Evolutionary conservation across 2,329 filamentous ascomycete species (phyloP), one percentile per base, ranked within the genome.

Genomic region (Beauveria rudraprayagi): DNA sequence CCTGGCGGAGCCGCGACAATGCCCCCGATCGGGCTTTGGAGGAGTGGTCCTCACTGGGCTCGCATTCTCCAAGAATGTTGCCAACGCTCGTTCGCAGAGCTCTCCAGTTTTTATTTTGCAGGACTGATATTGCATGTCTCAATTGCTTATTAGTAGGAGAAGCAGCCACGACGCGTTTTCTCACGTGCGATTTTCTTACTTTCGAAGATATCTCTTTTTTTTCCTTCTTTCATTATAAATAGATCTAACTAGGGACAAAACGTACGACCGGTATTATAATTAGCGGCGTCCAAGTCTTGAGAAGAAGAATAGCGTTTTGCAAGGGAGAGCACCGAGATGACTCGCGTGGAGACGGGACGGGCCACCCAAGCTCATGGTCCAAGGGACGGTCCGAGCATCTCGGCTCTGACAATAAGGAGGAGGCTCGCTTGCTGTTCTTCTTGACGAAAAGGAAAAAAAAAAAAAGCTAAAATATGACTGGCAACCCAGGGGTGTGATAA

Each of bases 371-470:
- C 56, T 60, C 48, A 60, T 46, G 52, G 56, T 52, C n/a, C 40
- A 53, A 60, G 56, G 56, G 40, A 60, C 56, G 56, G 56, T 60
- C 56, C 56, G 56, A 60, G 56, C 56, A 60, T 60, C 19, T 52
- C 40, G 30, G 46, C 56, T 43, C n/a, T 53, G 47, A 60, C 47
- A 60, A 47, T 26, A 44, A 60, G 46, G 34, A 60, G 46, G 56
- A 50, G 50, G 48, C 19, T 24, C 16, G 46, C 19, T 19, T 44
- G 14, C 9, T 37, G 34, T 37, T 37, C 34, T 14, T 37, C 10
- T 16, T 16, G 34, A 37, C 34, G 11, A 14, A 37, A 37, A 37
- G 34, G 2, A 14, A 34, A 14, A 22, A 34, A 37, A 14, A 37
- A 30, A 10, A 9, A 46, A 14, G 51, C 47, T 28, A 34, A 10